A percentile compares a stretch with the other conserved stretches of the same genome.
phyloP scores from a whole-genome alignment of 2,329 filamentous ascomycete species.

The Fusarium napiforme region DNA sequence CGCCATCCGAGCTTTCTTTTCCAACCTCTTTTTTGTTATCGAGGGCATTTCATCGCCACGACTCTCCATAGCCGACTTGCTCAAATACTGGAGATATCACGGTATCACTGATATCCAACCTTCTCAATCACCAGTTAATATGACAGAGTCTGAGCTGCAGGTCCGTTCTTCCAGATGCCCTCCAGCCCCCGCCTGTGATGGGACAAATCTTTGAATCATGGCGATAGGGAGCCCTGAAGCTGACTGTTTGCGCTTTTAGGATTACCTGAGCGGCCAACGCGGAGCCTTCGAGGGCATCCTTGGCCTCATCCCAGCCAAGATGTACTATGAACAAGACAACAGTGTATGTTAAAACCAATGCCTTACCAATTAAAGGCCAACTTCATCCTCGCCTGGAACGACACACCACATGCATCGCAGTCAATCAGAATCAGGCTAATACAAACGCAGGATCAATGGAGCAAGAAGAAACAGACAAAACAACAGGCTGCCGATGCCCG shows the following conservation, averaged over 20 bases:
- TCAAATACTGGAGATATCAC: not conserved
- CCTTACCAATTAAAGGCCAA: not conserved
- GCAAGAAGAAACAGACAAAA: slow-evolving; percentile 94
- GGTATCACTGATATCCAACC: not conserved
- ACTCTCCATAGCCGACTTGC: not conserved
- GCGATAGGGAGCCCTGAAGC: slow-evolving; percentile 30
- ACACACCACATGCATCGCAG: not conserved
- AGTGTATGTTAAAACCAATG: slow-evolving; percentile 69
- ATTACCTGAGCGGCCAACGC: slow-evolving; percentile 68
- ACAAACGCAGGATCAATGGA: slow-evolving; percentile 81
- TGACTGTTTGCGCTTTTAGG: slow-evolving; percentile 51
- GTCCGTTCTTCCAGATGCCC: slow-evolving; percentile 50
- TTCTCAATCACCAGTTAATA: slow-evolving; percentile 36
- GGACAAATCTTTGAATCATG: slow-evolving; percentile 12
- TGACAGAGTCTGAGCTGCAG: slow-evolving; percentile 60
- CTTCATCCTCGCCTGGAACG: slow-evolving; percentile 10
- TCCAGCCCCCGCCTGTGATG: slow-evolving; percentile 45
- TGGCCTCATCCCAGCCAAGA: slow-evolving; percentile 88
- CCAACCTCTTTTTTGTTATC: slow-evolving; percentile 31
- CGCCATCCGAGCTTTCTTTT: slow-evolving; percentile 35
- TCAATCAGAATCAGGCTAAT: slow-evolving; percentile 27
- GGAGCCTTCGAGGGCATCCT: slow-evolving; percentile 88
- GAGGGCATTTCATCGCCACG: slow-evolving; percentile 6
- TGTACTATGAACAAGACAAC: slow-evolving; percentile 88
- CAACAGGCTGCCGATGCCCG: slow-evolving; percentile 85